Percentiles rank a stretch among this genome's conserved stretches.
Conservation (phyloP, 805 yeast genomes). For the Babjeviella inositovora region DNA sequence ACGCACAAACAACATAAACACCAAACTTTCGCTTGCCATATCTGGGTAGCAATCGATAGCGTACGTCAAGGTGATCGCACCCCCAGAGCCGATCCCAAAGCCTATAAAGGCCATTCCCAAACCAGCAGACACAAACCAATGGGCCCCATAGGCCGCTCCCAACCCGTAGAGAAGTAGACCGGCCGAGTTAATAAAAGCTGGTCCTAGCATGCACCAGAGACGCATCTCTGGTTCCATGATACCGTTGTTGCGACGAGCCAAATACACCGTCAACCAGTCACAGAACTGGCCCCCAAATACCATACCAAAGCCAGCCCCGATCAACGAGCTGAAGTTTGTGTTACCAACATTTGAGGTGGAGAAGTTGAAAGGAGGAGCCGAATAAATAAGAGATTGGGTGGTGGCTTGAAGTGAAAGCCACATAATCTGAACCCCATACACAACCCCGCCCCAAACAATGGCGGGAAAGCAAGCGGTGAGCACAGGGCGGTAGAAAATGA, state of each 20-base stretch:
- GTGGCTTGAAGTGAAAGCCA: slow-evolving; percentile 33
- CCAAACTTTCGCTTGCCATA: slow-evolving; percentile 27
- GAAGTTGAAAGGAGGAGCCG: slow-evolving; percentile 34
- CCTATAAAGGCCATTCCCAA: slow-evolving; percentile 39
- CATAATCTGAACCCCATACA: slow-evolving; percentile 29
- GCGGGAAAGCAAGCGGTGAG: slow-evolving; percentile 29
- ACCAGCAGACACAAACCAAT: slow-evolving; percentile 39
- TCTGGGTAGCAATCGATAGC: slow-evolving; percentile 40
- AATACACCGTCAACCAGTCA: slow-evolving; percentile 28
- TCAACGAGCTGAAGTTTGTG: slow-evolving; percentile 33
- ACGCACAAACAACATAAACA: slow-evolving; percentile 22
- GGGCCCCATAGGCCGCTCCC: slow-evolving; percentile 36
- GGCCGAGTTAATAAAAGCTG: slow-evolving; percentile 31
- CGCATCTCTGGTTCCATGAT: slow-evolving; percentile 40
- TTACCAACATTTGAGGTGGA: slow-evolving; percentile 28
- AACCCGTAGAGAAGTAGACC: slow-evolving; percentile 49
- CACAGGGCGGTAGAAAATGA: slow-evolving; percentile 17
- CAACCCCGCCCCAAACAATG: slow-evolving; percentile 43
- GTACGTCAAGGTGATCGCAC: slow-evolving; percentile 33
- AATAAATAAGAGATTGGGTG: slow-evolving; percentile 23
- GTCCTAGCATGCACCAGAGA: slow-evolving; percentile 29
- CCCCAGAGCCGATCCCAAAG: slow-evolving; percentile 35
- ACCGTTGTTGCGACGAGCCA: slow-evolving; percentile 35
- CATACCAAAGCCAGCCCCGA: slow-evolving; percentile 25
- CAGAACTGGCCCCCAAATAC: slow-evolving; percentile 30